Base-by-base conservation (phyloP, 2,329 filamentous ascomycete genomes). In the Cordyceps cicadae region DNA sequence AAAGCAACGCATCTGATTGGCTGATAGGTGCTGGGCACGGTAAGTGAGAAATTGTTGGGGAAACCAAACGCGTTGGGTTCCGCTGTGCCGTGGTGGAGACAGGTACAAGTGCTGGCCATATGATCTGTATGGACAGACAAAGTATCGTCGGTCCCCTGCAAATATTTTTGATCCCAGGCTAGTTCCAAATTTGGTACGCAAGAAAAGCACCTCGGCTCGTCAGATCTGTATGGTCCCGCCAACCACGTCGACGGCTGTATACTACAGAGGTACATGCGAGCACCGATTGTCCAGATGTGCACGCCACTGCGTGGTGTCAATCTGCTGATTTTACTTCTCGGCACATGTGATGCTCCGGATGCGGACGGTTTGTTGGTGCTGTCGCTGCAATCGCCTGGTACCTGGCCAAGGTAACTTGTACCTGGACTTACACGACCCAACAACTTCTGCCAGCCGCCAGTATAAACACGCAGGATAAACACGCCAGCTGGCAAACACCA, bases 141-240 rank as follows among this genome's bases (percentile, higher is more conserved):
- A 21, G 55, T 58, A 58, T 21, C 32, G 8, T 7, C 12, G 3
- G 3, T 50, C 19, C 55, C 55, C 45, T 58, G 55, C 55, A 58
- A 12, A 58, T 37, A 24, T 46, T 32, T 46, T 49, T 58, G 37
- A 50, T 58, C 29, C 21, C 45, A 19, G 32, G 32, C 54, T 49
- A 50, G 45, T 12, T 19, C 26, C 45, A 41, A 14, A 12, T 17
- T 19, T 24, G 51, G 52, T 29, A 56, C 29, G 45, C 54, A 26
- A 45, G n/a, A 52, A 50, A 59, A 59, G 48, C 56, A 59, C 56
- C 56, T 59, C 56, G 56, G 56, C 56, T 50, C 55, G 34, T n/a
- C 37, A 45, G 54, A 57, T 57, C 54, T 58, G 14, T 46, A 51
- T 57, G 45, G 45, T 37, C 29, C 43, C 45, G 43, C 54, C 37